A percentile compares a stretch with the other conserved stretches of the same genome.
Conservation (phyloP, 2,329 filamentous ascomycete species). For the Exophiala lecanii-corni region DNA sequence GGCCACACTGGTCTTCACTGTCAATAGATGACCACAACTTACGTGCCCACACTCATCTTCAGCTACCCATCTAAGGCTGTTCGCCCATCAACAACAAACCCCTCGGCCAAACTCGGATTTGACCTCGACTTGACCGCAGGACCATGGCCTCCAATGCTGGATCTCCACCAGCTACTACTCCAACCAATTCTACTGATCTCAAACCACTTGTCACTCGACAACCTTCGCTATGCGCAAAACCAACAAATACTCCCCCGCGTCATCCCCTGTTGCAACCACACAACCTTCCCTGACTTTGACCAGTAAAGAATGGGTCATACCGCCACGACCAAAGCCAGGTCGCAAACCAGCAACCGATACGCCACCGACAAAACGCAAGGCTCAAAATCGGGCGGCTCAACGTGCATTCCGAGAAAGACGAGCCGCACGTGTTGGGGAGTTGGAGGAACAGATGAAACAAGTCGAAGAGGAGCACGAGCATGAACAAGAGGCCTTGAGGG, state of each 20-base stretch:
- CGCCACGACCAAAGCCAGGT: constrained; percentile 80
- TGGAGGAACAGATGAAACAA: constrained; percentile 49
- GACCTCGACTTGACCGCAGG: background rate
- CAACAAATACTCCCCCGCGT: constrained; percentile 21
- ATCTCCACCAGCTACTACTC: constrained; percentile 12
- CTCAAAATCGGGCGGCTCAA: constrained; percentile 89
- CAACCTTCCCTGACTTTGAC: constrained; percentile 55
- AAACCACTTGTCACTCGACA: constrained; percentile 18
- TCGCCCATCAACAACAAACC: background rate
- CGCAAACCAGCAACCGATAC: constrained; percentile 92
- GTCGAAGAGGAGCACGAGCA: constrained; percentile 45
- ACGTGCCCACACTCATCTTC: background rate
- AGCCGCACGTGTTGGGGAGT: constrained; percentile 73
- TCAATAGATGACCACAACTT: background rate
- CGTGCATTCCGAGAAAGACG: constrained; percentile 83
- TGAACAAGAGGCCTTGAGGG: constrained; percentile 48
- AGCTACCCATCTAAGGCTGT: background rate
- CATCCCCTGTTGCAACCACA: constrained; percentile 33
- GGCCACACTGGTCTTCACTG: background rate
- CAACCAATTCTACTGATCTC: constrained; percentile 7
- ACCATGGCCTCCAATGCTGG: constrained; percentile 17
- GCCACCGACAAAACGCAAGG: constrained; percentile 86
- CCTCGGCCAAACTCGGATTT: constrained; percentile 28
- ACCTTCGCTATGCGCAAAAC: constrained; percentile 26
- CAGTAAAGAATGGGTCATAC: constrained; percentile 80